These are phyloP conservation scores for Suhomyces xylopsoci DNA, from an alignment of 805 yeast genomes.

Conservation along the genomic window DNA sequence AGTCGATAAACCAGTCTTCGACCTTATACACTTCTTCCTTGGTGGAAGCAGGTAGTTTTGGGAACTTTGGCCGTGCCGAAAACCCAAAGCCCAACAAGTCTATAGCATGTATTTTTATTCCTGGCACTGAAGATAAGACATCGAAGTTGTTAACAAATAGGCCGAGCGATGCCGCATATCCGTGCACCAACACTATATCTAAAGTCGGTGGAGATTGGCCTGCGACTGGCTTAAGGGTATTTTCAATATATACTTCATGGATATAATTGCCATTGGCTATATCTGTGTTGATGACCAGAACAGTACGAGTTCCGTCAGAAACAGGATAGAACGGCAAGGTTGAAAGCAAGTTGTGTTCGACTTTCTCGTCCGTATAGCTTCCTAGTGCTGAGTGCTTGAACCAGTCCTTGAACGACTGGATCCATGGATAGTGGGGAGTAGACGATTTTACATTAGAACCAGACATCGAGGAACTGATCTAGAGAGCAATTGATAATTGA, in stretches of 20 bases:
- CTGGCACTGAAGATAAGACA: slow-evolving; percentile 44
- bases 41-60: slow-evolving; percentile 26
- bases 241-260: slow-evolving; percentile 71
- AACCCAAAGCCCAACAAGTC: slow-evolving; percentile 74
- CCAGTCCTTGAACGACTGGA: slow-evolving; percentile 26
- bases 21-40: slow-evolving; percentile 32
- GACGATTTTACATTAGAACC: neutral
- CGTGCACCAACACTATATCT: slow-evolving; percentile 79
- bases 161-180: slow-evolving; percentile 90
- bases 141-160: slow-evolving; percentile 72
- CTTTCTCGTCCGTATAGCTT: slow-evolving; percentile 23
- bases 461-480: neutral
- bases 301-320: slow-evolving; percentile 45
- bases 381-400: slow-evolving; percentile 20
- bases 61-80: slow-evolving; percentile 54
- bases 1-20: slow-evolving; percentile 45
- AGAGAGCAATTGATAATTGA: too few relatives aligned
- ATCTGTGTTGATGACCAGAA: slow-evolving; percentile 51
- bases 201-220: slow-evolving; percentile 11
- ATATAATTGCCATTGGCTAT: slow-evolving; percentile 56
- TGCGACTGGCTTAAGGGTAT: slow-evolving; percentile 37
- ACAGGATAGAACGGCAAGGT: slow-evolving; percentile 58
- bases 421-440: slow-evolving; percentile 1
- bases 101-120: slow-evolving; percentile 59
- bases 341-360: slow-evolving; percentile 46